Base-by-base conservation (phyloP, 1,284 basidiomycete genomes). In the Ganoderma meredithae region DNA sequence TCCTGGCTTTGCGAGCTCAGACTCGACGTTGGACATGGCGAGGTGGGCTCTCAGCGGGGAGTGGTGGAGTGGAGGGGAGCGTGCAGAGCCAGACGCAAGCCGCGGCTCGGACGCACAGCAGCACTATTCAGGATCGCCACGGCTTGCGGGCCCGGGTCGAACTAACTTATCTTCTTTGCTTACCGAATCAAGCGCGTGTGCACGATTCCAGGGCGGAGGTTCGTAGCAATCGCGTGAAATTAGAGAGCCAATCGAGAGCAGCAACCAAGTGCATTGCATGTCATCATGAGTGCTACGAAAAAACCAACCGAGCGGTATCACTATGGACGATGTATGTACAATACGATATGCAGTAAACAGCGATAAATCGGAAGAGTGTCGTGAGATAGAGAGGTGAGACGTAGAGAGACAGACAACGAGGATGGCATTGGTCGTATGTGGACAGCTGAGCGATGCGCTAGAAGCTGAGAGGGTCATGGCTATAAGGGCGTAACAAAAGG, bases 11-110 rank as follows among this genome's bases (percentile, higher is more conserved):
- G 78, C 78, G 70, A 83, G 83, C 77, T 83, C 79, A 66, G 81
- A 78, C 56, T 84, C 84, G 64, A 83, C 75, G 79, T 83, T 81
- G 71, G 85, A 85, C 86, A 87, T 88, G 72, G 69, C 71, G 75
- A 65, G 64, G 65, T 60, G 69, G 53, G 66, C 52, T 74, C 65
- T 49, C 76, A 74, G 73, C 66, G 67, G 43, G 27, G 53, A 49
- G 62, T 49, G 61, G 36, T 27, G 47, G 72, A 66, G 73, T 73
- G 73, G 68, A 67, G 69, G 76, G 74, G 75, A 74, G 73, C 69
- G 56, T 66, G 59, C 60, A 15, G 27, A n/a, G 49, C 36, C 36
- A 36, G 53, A 12, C n/a, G 44, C 27, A 49, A 31, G 41, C 41
- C n/a, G 47, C 19, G 9, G 33, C 36, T 36, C 7, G 13, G 33